Evolutionary conservation across 2,329 filamentous ascomycete genomes (phyloP), one percentile per base, ranked within the genome.

Genomic region (Dichotomopilus funicola): DNA sequence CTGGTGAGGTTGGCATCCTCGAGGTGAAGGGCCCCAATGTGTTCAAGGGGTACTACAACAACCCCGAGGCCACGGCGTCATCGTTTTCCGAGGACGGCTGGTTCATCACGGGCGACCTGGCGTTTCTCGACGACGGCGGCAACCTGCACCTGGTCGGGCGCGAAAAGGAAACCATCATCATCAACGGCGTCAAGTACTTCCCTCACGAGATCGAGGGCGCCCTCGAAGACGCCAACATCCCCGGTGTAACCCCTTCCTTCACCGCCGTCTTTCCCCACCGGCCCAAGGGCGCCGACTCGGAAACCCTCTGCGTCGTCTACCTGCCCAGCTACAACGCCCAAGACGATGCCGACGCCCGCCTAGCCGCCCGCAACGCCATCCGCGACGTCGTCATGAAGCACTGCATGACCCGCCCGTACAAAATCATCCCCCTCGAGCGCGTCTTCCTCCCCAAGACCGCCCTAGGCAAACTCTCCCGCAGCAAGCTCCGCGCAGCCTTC

Each of bases 21-120:
- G 82, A 81, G 73, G 70, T 86, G 0, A 73, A 74, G 3, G 82
- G 76, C 1, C 76, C 77, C 0, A 81, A 83, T 42, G 72, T 88
- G 5, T 86, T 86, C 73, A 76, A 79, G 53, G 77, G 78, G 1
- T 88, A 88, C 64, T 86, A 81, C 76, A 73, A 74, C 47, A 82
- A 84, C 50, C 72, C 74, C 0, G 70, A 75, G 46, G 82, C 80
- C 1, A 88, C 84, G 0, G 65, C 61, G 10, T 76, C 82, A 35
- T 79, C 79, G 0, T 73, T 85, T 51, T 82, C 78, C 1, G 69
- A 76, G 0, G 71, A 75, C 58, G 70, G 70, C 1, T 77, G 73
- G 72, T 76, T 75, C 54, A 58, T 58, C 4, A 76, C 74, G 0
- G 74, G 73, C 0, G 73, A 77, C 53, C 57, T 59, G 6, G 72